Evolutionary conservation across 805 yeast genomes (phyloP), one percentile per base, ranked within the genome.

Genomic region (Komagataella pseudopastoris): DNA sequence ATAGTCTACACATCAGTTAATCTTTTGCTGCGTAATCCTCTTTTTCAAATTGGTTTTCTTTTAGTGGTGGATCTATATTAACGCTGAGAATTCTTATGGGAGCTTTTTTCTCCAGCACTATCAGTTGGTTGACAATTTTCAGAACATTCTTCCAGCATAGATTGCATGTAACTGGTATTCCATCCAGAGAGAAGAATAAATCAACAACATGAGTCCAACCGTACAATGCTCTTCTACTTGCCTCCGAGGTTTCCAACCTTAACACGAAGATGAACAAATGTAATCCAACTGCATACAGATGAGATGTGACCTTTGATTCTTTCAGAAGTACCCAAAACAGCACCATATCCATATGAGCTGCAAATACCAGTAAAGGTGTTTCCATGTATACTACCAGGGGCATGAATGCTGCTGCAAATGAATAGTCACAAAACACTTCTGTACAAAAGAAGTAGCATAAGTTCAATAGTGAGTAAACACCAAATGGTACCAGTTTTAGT

Each of bases 381-480:
- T 71, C 75, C 23, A 65, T 51, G 54, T 66, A 71, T 23, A 59
- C 53, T n/a, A 70, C 56, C 50, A 71, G 59, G 1, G 75, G 76
- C 5, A 60, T 49, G 4, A 70, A 23, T 0, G 73, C 73, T 30
- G 55, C 48, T 14, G 71, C 59, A 10, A 71, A 56, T 1, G 59
- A 58, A 12, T 58, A 59, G 1, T 56, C 52, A 1, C 74, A 71
- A 49, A 62, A 67, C 6, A 63, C 56, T 44, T 71, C 74, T 36
- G 59, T 52, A 3, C 64, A 60, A 46, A 64, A 56, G 52, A 59
- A 69, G 20, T 64, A 62, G 24, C 65, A 57, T 44, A 70, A 54
- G 52, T 72, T 72, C 51, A 72, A 58, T n/a, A 65, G 56, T 3
- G 76, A 71, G 54, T 71, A 72, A 6, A 66, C 60, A n/a, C 66